Evolutionary conservation across 78 protist species (phyloP), one percentile per base, ranked within the genome.

Genomic region (Emiliania huxleyi): DNA sequence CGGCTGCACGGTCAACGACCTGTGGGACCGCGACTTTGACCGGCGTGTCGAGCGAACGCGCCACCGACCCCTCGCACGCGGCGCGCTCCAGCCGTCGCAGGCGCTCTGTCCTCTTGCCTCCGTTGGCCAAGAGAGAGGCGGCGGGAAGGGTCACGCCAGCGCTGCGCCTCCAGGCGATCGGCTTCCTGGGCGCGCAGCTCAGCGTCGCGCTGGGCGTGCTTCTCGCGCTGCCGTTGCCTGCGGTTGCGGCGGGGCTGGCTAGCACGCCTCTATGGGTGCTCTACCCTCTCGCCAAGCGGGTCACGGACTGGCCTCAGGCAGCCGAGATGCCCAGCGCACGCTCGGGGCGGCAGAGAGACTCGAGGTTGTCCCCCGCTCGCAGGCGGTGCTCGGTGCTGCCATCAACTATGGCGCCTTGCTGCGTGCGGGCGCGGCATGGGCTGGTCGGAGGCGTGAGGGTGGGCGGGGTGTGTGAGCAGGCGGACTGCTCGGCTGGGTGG

Each of bases 391-490:
- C 89, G 99, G 99, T 2, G 93, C 96, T 33, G 95, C 99, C 40
- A 96, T 97, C 90, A 97, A 97, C 94, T 97, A 98, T 98, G 98
- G 98, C 23, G 98, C 95, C 42, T n/a, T n/a, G n/a, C n/a, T n/a
- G n/a, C n/a, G n/a, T n/a, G n/a, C n/a, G n/a, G n/a, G n/a, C n/a
- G n/a, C n/a, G n/a, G n/a, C n/a, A n/a, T n/a, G n/a, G n/a, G n/a
- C n/a, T n/a, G n/a, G n/a, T n/a, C n/a, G n/a, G n/a, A n/a, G n/a
- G n/a, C n/a, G n/a, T n/a, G n/a, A n/a, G n/a, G n/a, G n/a, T n/a
- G n/a, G n/a, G n/a, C n/a, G n/a, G n/a, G n/a, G n/a, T n/a, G n/a
- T n/a, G n/a, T n/a, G n/a, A n/a, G n/a, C n/a, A n/a, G n/a, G n/a
- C n/a, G n/a, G n/a, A n/a, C 92, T 97, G 21, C 92, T 97, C 11